Conservation (phyloP, 768 basidiomycete species). For the Lentinula aciculospora region DNA sequence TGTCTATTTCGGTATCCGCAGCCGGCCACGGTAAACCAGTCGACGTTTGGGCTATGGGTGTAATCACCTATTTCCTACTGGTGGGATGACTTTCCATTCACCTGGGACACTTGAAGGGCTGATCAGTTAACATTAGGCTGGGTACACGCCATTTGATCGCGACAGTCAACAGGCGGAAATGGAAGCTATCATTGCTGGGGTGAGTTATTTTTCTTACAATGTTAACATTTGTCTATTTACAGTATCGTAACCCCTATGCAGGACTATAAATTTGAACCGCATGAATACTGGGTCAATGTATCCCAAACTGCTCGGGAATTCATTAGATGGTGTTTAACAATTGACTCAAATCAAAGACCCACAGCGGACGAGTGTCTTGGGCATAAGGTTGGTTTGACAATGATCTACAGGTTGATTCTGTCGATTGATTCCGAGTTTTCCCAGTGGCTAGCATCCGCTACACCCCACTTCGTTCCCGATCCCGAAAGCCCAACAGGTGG, state of each 20-base stretch:
- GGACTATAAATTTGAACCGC: conserved; percentile 80
- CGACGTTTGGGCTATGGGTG: conserved; percentile 97
- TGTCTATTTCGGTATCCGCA: conserved; percentile 19
- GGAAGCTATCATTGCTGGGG: conserved; percentile 87
- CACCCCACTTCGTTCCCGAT: conserved; percentile 69
- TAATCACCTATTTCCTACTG: conserved; percentile 56
- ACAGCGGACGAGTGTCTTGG: conserved; percentile 69
- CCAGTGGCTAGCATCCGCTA: conserved; percentile 66
- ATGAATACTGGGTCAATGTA: conserved; percentile 86
- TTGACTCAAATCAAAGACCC: conserved; percentile 76
- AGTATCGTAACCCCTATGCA: background rate
- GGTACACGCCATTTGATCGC: conserved; percentile 96
- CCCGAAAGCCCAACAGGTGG: conserved; percentile 49
- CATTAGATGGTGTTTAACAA: conserved; percentile 74
- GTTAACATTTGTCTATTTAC: too few relatives aligned
- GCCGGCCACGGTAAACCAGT: conserved; percentile 94
- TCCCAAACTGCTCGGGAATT: conserved; percentile 80
- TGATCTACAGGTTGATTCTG: background rate
- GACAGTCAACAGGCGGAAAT: conserved; percentile 86
- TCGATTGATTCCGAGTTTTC: background rate
- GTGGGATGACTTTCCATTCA: background rate
- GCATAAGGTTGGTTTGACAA: conserved; percentile 44
- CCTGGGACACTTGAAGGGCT: background rate
- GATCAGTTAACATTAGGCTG: conserved; percentile 61
- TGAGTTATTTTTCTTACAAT: background rate